Percentiles rank a stretch among this genome's conserved stretches.
Evolutionary conservation across 2,329 filamentous ascomycete genomes (phyloP).

Genomic region (Aspergillus neotritici): DNA sequence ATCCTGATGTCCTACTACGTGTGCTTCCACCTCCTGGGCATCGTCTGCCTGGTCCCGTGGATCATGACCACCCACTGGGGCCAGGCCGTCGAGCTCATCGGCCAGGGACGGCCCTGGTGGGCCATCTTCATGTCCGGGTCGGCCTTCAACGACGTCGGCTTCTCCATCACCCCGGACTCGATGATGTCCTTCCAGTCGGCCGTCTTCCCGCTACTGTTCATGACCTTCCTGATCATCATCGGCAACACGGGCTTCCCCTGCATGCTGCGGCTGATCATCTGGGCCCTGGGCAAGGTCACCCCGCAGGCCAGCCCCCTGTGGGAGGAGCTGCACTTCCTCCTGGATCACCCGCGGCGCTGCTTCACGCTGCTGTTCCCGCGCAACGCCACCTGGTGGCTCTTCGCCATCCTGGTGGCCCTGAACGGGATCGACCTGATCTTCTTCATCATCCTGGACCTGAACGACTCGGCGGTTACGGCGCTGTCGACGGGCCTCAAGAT

Average conservation of each 20-base stretch:
- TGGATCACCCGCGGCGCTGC: slow-evolving; percentile 92
- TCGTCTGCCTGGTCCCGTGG: slow-evolving; percentile 73
- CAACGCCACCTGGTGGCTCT: slow-evolving; percentile 91
- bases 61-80: slow-evolving; percentile 64
- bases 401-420: slow-evolving; percentile 73
- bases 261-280: slow-evolving; percentile 90
- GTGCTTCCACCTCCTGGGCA: slow-evolving; percentile 71
- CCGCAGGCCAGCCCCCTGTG: slow-evolving; percentile 65
- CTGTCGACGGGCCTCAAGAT: slow-evolving; percentile 70
- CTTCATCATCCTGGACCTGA: slow-evolving; percentile 86
- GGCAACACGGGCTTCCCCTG: slow-evolving; percentile 95
- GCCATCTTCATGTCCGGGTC: slow-evolving; percentile 83
- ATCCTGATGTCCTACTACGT: slow-evolving; percentile 76
- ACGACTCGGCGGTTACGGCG: slow-evolving; percentile 61
- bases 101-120: slow-evolving; percentile 74
- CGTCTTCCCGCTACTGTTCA: slow-evolving; percentile 67
- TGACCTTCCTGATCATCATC: slow-evolving; percentile 83
- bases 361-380: slow-evolving; percentile 92
- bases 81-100: slow-evolving; percentile 55
- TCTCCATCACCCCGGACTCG: slow-evolving; percentile 84
- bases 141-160: slow-evolving; percentile 91
- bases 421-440: slow-evolving; percentile 84
- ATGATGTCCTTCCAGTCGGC: slow-evolving; percentile 84
- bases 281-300: slow-evolving; percentile 64
- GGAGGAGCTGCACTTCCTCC: slow-evolving; percentile 84